These are phyloP conservation scores for Sideroxylon spinosum DNA, from an alignment of 179 eudicot genomes.

Conservation along the genomic window DNA sequence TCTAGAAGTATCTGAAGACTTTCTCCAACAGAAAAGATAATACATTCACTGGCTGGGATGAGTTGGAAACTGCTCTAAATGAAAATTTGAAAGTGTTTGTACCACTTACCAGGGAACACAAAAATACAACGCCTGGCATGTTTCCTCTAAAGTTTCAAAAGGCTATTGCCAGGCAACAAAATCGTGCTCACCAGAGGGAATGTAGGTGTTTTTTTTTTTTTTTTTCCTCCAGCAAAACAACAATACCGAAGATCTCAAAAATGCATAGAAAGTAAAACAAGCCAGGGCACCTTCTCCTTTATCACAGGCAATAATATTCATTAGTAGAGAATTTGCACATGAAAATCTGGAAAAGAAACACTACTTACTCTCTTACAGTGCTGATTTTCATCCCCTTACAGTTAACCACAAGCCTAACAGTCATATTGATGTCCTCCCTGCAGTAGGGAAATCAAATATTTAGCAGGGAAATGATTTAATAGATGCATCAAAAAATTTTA, in stretches of 20 bases:
- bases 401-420: slow-evolving; percentile 84
- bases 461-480: neutral
- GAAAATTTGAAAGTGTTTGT: no score
- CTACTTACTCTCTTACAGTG: slow-evolving; percentile 79
- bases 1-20: no score
- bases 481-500: neutral
- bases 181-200: no score
- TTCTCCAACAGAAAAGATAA: no score
- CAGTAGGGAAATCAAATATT: slow-evolving; percentile 24
- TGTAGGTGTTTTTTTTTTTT: no score
- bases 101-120: no score
- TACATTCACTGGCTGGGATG: no score
- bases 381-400: slow-evolving; percentile 80
- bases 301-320: neutral
- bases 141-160: no score
- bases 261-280: neutral
- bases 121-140: no score
- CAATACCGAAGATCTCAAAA: neutral
- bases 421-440: slow-evolving; percentile 94
- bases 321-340: slow-evolving; percentile 2
- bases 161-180: no score
- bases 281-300: neutral
- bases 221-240: neutral
- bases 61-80: no score
- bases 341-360: neutral